Evolutionary conservation across 2,329 filamentous ascomycete genomes (phyloP), one percentile per base, ranked within the genome.

Genomic region (Neofusicoccum sp.): DNA sequence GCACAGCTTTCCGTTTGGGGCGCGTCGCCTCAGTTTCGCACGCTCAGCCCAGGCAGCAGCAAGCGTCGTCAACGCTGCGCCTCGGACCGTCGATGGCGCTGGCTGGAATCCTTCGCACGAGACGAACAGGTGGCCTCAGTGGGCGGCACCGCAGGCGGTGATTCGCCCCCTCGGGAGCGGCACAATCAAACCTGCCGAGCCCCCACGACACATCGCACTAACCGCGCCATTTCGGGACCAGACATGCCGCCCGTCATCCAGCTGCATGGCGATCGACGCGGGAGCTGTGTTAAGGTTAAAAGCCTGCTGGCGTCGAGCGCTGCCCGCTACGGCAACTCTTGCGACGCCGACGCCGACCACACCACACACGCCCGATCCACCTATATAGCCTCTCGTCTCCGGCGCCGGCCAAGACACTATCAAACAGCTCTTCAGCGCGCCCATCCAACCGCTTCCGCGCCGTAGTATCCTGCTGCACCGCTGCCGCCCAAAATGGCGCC

Each of bases 401-500:
- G 22, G 11, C n/a, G 16, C 48, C 8, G 3, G 14, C 37, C 37
- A 9, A 39, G 37, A 9, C 11, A 39, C 12, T 39, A n/a, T 16
- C 41, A 16, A 4, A 12, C 11, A 41, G 9, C 12, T 14, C 39
- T 14, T 5, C 39, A 9, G 4, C 39, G 12, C 12, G 4, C 41
- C 7, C 14, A 22, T 22, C 22, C 22, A 22, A 22, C 22, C 22
- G 22, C 1, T 2, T 22, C 22, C 22, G 1, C 22, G 22, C 22
- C 2, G 22, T 22, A 22, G 22, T 2, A 22, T 12, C 28, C 48
- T 16, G 12, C 12, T 43, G 34, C 37, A 5, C 22, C 16, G 3
- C 58, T 22, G 28, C 37, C 47, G 7, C 37, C 37, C 29, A 37
- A 45, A 14, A 62, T 62, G 59, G 48, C 59, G 31, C 59, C 59